A percentile compares a stretch with the other conserved stretches of the same genome.
These are phyloP conservation scores for Podila minutissima DNA, from an alignment of 192 early-diverging fungal species.

Conservation along the genomic window DNA sequence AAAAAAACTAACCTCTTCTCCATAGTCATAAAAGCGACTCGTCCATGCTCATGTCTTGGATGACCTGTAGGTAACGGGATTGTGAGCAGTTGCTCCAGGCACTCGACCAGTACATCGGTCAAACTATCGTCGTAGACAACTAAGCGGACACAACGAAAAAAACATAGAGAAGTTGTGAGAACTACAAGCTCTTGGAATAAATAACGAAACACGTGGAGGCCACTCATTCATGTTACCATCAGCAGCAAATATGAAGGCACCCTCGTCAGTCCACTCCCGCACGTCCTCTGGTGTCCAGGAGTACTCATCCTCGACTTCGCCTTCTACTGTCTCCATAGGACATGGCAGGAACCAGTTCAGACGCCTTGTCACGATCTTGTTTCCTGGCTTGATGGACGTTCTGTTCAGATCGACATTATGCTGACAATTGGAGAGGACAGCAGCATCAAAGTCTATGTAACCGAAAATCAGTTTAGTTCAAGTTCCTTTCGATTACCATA, in stretches of 20 bases:
- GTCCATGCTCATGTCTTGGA: slow-evolving; percentile 15
- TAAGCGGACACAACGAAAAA: neutral
- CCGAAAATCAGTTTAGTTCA: too few relatives aligned
- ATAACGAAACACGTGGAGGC: neutral
- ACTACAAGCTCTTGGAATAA: neutral
- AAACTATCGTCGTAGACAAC: slow-evolving; percentile 45
- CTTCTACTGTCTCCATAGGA: slow-evolving; percentile 6
- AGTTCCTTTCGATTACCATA: too few relatives aligned
- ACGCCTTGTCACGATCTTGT: slow-evolving; percentile 1
- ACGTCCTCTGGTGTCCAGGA: slow-evolving; percentile 12
- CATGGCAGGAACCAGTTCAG: slow-evolving; percentile 36
- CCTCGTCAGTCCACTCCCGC: slow-evolving; percentile 26
- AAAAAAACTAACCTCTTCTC: slow-evolving; percentile 23
- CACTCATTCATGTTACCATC: slow-evolving; percentile 15
- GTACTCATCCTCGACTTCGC: slow-evolving; percentile 3
- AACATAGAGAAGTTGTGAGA: neutral
- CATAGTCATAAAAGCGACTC: slow-evolving; percentile 36
- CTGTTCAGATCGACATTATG: slow-evolving; percentile 16
- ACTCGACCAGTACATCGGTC: slow-evolving; percentile 29
- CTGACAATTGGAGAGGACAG: slow-evolving; percentile 26
- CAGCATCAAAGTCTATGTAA: slow-evolving; percentile 17
- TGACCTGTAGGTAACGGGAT: slow-evolving; percentile 24
- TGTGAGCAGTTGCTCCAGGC: slow-evolving; percentile 20
- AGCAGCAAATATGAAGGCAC: slow-evolving; percentile 34
- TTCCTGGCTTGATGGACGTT: neutral